phyloP scores from a whole-genome alignment of 2,329 filamentous ascomycete species.

The Talaromyces verruculosus region DNA sequence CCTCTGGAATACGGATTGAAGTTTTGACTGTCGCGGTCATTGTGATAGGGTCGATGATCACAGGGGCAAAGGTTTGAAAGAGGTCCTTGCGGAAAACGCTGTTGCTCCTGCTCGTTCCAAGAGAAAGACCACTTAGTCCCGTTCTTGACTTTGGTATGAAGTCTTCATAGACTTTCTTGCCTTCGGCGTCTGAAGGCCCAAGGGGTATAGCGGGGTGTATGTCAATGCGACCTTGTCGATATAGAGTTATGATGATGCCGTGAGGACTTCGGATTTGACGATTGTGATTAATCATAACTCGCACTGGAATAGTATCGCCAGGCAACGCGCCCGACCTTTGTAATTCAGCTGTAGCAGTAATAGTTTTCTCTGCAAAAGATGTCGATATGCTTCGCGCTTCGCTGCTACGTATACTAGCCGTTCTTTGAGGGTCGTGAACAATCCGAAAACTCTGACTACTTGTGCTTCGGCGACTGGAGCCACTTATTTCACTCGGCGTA shows the following conservation, averaged over 20 bases:
- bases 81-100: constrained; percentile 96
- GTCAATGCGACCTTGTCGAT: constrained; percentile 87
- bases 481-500: constrained; percentile 67
- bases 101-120: constrained; percentile 81
- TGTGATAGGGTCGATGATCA: constrained; percentile 80
- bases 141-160: constrained; percentile 85
- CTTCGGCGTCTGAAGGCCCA: constrained; percentile 62
- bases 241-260: constrained; percentile 89
- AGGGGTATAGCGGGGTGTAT: constrained; percentile 65
- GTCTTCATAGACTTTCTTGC: constrained; percentile 73
- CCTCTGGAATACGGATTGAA: constrained; percentile 81
- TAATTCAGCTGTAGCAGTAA: constrained; percentile 82
- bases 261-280: constrained; percentile 88
- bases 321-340: constrained; percentile 79
- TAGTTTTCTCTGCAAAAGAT: constrained; percentile 69
- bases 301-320: constrained; percentile 78
- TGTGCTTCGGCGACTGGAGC: constrained; percentile 67
- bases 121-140: constrained; percentile 78
- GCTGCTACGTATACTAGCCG: constrained; percentile 45
- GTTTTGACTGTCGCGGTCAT: constrained; percentile 78
- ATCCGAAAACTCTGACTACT: constrained; percentile 62
- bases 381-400: constrained; percentile 52
- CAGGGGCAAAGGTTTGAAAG: constrained; percentile 79
- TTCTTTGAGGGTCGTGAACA: constrained; percentile 43
- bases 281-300: constrained; percentile 80